Conservation (phyloP, 2,329 filamentous ascomycete species). For the Didymella sp. region DNA sequence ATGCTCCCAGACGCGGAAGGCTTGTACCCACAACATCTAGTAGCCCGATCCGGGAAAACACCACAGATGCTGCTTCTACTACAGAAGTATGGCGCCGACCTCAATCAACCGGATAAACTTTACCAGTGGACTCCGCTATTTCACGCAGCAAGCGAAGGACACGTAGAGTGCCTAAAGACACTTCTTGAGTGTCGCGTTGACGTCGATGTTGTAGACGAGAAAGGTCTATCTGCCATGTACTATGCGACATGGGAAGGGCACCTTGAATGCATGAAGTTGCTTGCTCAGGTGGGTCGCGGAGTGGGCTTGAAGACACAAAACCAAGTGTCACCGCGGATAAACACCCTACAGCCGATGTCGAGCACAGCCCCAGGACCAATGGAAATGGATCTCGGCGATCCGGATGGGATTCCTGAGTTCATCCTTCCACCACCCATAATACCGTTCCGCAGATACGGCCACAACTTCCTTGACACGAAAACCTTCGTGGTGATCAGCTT, state of each 20-base stretch:
- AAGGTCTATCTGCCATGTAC: conserved; percentile 92
- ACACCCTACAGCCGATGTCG: conserved; percentile 42
- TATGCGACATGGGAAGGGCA: conserved; percentile 99
- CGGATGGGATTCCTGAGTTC: conserved; percentile 88
- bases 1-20: conserved; percentile 96
- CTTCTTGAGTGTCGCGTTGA: conserved; percentile 81
- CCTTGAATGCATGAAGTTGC: conserved; percentile 88
- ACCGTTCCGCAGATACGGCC: conserved; percentile 89
- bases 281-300: conserved; percentile 63
- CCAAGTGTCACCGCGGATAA: conserved; percentile 53
- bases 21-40: conserved; percentile 94
- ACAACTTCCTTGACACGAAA: conserved; percentile 98
- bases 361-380: conserved; percentile 50
- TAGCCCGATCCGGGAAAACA: conserved; percentile 85
- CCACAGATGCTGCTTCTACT: conserved; percentile 81
- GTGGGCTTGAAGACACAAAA: conserved; percentile 44
- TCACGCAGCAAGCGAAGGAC: conserved; percentile 94
- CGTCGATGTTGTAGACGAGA: conserved; percentile 84
- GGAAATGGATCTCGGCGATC: conserved; percentile 70
- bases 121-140: conserved; percentile 98
- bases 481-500: conserved; percentile 94
- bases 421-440: conserved; percentile 96
- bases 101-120: conserved; percentile 92
- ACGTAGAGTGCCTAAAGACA: conserved; percentile 83
- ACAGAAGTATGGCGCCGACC: conserved; percentile 83